Percentiles rank a stretch among this genome's conserved stretches.
Conservation (phyloP, 2,329 filamentous ascomycete genomes). For the Nannizziopsis arthrosporioides region DNA sequence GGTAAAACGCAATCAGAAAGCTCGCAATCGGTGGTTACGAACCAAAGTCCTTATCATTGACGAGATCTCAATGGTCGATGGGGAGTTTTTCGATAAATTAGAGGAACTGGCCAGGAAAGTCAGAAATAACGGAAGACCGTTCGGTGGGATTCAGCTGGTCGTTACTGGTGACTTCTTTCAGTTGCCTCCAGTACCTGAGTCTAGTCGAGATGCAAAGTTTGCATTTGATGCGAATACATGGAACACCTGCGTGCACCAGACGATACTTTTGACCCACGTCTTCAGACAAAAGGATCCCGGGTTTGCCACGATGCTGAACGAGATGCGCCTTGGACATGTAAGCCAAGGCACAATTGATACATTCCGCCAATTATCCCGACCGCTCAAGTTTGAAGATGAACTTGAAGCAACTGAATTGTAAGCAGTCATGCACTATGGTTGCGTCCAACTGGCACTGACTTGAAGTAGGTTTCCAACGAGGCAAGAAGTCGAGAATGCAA, state of each 20-base stretch:
- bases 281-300: conserved; percentile 88
- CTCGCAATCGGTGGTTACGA: conserved; percentile 74
- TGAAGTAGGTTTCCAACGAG: conserved; percentile 67
- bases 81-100: conserved; percentile 91
- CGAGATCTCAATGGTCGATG: conserved; percentile 97
- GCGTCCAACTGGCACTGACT: neutral
- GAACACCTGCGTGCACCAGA: conserved; percentile 87
- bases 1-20: conserved; percentile 77
- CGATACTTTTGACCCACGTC: conserved; percentile 86
- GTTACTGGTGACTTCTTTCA: conserved; percentile 98
- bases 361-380: conserved; percentile 63
- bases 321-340: conserved; percentile 84
- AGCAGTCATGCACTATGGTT: conserved; percentile 17
- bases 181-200: conserved; percentile 80
- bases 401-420: conserved; percentile 75
- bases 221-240: conserved; percentile 87
- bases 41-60: conserved; percentile 85
- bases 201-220: conserved; percentile 64
- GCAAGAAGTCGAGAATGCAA: conserved; percentile 77
- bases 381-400: conserved; percentile 59
- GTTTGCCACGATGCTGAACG: conserved; percentile 92
- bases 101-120: conserved; percentile 75
- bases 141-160: conserved; percentile 90
- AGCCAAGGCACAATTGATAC: conserved; percentile 61
- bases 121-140: conserved; percentile 80